Conservation (phyloP, 768 basidiomycete species). For the Tricholoma sp. region DNA sequence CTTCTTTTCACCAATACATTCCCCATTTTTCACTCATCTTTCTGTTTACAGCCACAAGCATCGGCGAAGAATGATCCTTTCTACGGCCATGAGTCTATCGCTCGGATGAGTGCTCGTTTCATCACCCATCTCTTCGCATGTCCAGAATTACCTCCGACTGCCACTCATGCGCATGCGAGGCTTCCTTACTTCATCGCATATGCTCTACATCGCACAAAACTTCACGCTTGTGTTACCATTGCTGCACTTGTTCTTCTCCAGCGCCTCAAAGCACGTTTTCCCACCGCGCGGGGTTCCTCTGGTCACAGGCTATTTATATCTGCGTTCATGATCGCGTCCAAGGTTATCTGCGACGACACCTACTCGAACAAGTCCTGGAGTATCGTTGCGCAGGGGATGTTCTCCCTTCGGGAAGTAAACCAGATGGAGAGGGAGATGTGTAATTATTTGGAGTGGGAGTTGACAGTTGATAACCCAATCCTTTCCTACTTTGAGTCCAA, state of each 20-base stretch:
- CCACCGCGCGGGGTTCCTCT: conserved; percentile 83
- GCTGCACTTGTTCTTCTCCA: conserved; percentile 66
- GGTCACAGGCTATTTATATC: conserved; percentile 89
- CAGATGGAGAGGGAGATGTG: conserved; percentile 97
- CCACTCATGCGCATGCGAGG: conserved; percentile 51
- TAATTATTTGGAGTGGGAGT: conserved; percentile 88
- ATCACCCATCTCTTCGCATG: conserved; percentile 85
- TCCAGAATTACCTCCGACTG: conserved; percentile 68
- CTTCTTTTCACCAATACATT: conserved; percentile 3
- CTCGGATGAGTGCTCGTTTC: conserved; percentile 69
- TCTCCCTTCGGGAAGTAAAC: conserved; percentile 83
- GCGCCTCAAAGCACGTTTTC: conserved; percentile 87
- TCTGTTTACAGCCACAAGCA: conserved; percentile 18
- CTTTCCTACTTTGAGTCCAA: conserved; percentile 52
- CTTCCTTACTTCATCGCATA: conserved; percentile 84
- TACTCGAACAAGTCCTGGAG: conserved; percentile 93
- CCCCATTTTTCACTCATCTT: conserved; percentile 2
- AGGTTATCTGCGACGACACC: conserved; percentile 92
- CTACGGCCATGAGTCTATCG: conserved; percentile 74
- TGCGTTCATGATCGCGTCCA: conserved; percentile 89
- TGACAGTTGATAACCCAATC: conserved; percentile 65
- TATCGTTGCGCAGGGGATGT: conserved; percentile 87
- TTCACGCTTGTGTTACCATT: conserved; percentile 66
- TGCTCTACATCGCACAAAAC: conserved; percentile 77
- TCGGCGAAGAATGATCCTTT: conserved; percentile 46